These are phyloP conservation scores for Fusarium odoratissimum DNA, from an alignment of 2,329 filamentous ascomycete genomes.

Conservation along the genomic window DNA sequence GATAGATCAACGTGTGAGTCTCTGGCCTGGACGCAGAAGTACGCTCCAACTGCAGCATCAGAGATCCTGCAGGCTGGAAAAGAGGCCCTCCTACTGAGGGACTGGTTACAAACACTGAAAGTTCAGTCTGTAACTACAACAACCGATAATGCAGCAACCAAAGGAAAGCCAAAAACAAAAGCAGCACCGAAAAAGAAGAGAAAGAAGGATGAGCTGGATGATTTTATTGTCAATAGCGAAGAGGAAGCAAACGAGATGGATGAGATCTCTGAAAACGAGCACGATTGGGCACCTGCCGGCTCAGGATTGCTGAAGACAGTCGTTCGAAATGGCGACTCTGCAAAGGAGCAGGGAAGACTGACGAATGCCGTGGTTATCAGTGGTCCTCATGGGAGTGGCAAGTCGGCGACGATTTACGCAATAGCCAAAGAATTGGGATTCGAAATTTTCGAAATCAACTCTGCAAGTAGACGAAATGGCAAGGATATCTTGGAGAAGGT, in stretches of 20 bases:
- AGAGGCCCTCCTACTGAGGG: constrained; percentile 76
- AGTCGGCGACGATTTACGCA: constrained; percentile 92
- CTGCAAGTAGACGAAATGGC: constrained; percentile 83
- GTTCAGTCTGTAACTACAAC: constrained; percentile 81
- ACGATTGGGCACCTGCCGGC: constrained; percentile 55
- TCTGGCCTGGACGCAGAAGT: constrained; percentile 83
- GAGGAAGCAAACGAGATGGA: constrained; percentile 78
- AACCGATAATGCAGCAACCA: constrained; percentile 47
- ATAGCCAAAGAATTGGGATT: constrained; percentile 92
- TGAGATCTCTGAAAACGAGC: constrained; percentile 73
- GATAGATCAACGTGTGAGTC: constrained; percentile 82
- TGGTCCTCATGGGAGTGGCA: constrained; percentile 89
- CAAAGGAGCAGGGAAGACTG: constrained; percentile 61
- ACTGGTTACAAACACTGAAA: constrained; percentile 83
- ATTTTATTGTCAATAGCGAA: constrained; percentile 82
- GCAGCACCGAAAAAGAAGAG: constrained; percentile 67
- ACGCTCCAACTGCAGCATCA: constrained; percentile 75
- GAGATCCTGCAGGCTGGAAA: constrained; percentile 81
- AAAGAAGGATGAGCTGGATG: constrained; percentile 80
- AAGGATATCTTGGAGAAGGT: constrained; percentile 92
- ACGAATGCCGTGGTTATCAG: constrained; percentile 88
- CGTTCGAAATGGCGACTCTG: constrained; percentile 57
- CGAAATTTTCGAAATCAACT: constrained; percentile 94
- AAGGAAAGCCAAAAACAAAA: constrained; percentile 46
- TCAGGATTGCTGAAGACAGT: constrained; percentile 61